Percentiles rank a stretch among this genome's conserved stretches.
These are phyloP conservation scores for Camillea tinctor DNA, from an alignment of 2,329 filamentous ascomycete genomes.

Conservation along the genomic window DNA sequence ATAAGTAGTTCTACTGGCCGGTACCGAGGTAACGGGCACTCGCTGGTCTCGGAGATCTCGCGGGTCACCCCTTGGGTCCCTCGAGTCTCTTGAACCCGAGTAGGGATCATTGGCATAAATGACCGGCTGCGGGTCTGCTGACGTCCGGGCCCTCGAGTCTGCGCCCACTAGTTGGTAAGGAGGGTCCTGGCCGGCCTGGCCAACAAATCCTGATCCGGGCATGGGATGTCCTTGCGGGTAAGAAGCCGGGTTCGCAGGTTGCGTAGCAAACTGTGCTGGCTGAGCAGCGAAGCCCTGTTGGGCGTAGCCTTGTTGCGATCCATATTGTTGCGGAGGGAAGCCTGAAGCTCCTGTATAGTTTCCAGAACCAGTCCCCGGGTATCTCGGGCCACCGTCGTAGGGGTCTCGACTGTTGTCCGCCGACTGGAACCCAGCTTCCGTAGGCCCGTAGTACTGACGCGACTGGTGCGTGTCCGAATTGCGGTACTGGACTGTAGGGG, in stretches of 20 bases:
- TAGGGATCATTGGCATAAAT: slow-evolving; percentile 31
- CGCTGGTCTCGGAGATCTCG: slow-evolving; percentile 27
- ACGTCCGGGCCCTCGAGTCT: slow-evolving; percentile 21
- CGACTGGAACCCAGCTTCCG: slow-evolving; percentile 33
- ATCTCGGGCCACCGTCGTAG: slow-evolving; percentile 47
- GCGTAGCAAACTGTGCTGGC: slow-evolving; percentile 27
- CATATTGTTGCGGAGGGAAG: slow-evolving; percentile 34
- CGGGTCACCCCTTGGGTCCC: slow-evolving; percentile 21
- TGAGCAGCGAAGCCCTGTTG: slow-evolving; percentile 30
- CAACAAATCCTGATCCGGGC: slow-evolving; percentile 25
- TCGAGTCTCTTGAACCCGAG: slow-evolving; percentile 17
- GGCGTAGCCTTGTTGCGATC: slow-evolving; percentile 30
- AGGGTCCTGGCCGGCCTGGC: slow-evolving; percentile 27
- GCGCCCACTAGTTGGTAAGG: slow-evolving; percentile 32
- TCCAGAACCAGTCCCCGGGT: slow-evolving; percentile 49
- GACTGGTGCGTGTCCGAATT: slow-evolving; percentile 50
- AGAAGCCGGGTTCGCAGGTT: slow-evolving; percentile 26
- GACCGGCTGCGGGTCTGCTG: slow-evolving; percentile 16
- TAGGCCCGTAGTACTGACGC: slow-evolving; percentile 49
- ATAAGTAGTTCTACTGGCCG: slow-evolving; percentile 31
- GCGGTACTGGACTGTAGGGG: slow-evolving; percentile 56
- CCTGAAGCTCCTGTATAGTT: slow-evolving; percentile 48
- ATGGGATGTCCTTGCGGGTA: slow-evolving; percentile 25
- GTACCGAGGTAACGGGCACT: slow-evolving; percentile 31
- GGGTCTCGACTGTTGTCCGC: slow-evolving; percentile 24